Percentiles rank a stretch among this genome's conserved stretches.
These are phyloP conservation scores for Kodamaea fungicola DNA, from an alignment of 1,139 yeast species.

Conservation along the genomic window DNA sequence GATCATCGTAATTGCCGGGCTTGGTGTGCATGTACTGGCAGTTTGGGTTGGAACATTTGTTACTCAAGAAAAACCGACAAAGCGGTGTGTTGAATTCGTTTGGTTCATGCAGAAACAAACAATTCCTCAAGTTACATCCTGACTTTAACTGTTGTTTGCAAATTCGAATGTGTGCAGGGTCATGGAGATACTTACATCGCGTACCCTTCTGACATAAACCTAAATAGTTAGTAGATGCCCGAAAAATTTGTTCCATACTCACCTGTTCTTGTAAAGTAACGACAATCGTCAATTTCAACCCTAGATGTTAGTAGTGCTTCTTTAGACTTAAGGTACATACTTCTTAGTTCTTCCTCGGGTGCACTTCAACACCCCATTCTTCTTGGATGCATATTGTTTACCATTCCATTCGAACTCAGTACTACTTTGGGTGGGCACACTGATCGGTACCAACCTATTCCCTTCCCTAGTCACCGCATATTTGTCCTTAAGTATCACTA, in stretches of 20 bases:
- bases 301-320: conserved; percentile 17
- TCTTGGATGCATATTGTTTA: conserved; percentile 11
- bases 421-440: conserved; percentile 6
- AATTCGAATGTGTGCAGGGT: conserved; percentile 45
- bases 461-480: conserved; percentile 38
- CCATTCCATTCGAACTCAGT: conserved; percentile 8
- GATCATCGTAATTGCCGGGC: conserved; percentile 35
- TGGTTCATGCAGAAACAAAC: conserved; percentile 56
- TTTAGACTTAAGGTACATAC: conserved; percentile 5
- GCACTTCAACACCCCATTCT: conserved; percentile 28
- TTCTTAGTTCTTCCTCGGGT: conserved; percentile 7
- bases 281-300: conserved; percentile 26
- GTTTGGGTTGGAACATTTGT: conserved; percentile 49
- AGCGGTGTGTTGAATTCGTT: conserved; percentile 63
- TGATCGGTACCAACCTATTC: conserved; percentile 27
- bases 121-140: conserved; percentile 44
- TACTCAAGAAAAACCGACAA: conserved; percentile 52
- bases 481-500: conserved; percentile 27
- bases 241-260: conserved; percentile 17
- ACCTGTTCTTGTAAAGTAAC: conserved; percentile 41
- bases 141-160: conserved; percentile 51
- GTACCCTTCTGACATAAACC: conserved; percentile 54
- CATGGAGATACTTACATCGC: conserved; percentile 56
- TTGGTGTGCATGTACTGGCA: conserved; percentile 53
- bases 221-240: conserved; percentile 13